A percentile compares a stretch with the other conserved stretches of the same genome.
Conservation (phyloP, 192 early-diverging fungal species). For the Mortierella alpina region DNA sequence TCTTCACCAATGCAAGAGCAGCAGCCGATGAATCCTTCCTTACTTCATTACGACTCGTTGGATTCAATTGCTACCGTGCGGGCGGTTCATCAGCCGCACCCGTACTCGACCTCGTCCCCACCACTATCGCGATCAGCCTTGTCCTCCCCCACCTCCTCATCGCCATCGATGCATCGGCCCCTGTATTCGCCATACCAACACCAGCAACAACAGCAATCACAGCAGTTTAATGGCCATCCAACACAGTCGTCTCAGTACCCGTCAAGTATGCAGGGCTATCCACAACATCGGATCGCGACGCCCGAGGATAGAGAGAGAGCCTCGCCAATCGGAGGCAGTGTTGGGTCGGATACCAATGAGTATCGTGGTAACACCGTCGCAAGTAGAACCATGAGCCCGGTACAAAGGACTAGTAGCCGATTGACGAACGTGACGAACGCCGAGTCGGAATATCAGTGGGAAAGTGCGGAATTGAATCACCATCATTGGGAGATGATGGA, state of each 20-base stretch:
- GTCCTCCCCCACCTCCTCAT: conserved; percentile 1
- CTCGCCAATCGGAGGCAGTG: background rate
- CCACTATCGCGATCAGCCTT: background rate
- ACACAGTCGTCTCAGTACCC: conserved; percentile 7
- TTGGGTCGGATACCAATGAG: background rate
- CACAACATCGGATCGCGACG: conserved; percentile 20
- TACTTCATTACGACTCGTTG: conserved; percentile 31
- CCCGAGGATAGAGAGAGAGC: background rate
- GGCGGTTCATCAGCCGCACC: background rate
- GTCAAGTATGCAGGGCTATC: background rate
- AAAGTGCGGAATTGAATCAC: conserved; percentile 30
- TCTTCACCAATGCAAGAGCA: background rate
- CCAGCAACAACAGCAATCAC: conserved; percentile 3
- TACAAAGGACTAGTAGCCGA: conserved; percentile 32
- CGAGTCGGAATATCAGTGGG: conserved; percentile 45
- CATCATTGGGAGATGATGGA: conserved; percentile 48
- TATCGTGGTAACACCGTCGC: background rate
- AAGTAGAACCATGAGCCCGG: conserved; percentile 18
- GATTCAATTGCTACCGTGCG: conserved; percentile 38
- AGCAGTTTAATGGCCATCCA: background rate
- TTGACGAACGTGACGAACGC: conserved; percentile 30
- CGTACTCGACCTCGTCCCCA: conserved; percentile 5
- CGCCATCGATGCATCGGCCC: background rate
- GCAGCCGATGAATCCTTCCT: background rate
- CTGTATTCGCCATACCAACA: conserved; percentile 9